Conservation (phyloP, 2,329 filamentous ascomycete species). For the Aspergillus sp. region DNA sequence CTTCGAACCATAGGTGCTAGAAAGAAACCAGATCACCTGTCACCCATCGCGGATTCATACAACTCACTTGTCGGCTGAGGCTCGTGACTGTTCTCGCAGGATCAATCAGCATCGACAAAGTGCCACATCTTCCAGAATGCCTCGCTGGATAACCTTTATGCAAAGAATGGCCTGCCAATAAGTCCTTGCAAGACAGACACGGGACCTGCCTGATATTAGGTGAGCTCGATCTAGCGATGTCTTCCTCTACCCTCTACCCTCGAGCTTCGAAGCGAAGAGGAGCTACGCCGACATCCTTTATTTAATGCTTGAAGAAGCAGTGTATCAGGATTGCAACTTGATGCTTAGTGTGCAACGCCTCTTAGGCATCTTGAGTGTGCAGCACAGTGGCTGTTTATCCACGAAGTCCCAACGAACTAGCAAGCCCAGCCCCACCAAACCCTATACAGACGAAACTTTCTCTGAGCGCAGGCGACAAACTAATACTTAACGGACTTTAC, state of each 20-base stretch:
- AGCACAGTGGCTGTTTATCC: not conserved
- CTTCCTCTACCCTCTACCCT: too few species aligned
- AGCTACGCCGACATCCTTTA: too few species aligned
- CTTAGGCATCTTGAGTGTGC: not conserved
- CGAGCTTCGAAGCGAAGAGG: too few species aligned
- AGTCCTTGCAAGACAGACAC: too few species aligned
- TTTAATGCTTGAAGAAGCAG: not conserved
- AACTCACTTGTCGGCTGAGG: not conserved
- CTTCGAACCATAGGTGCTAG: not conserved
- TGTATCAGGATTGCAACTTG: not conserved
- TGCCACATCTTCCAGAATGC: not conserved
- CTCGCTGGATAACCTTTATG: not conserved
- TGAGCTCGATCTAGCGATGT: too few species aligned
- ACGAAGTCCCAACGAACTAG: not conserved
- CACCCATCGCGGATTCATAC: not conserved
- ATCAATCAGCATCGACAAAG: not conserved
- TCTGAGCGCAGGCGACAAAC: not conserved
- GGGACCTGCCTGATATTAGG: too few species aligned
- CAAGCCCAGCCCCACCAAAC: not conserved
- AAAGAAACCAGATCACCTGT: not conserved
- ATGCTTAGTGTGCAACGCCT: not conserved
- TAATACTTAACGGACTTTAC: not conserved
- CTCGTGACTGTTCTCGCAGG: not conserved
- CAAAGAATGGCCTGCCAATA: not conserved
- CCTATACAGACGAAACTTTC: not conserved